Conservation (phyloP, 345 rosid species). For the Eucalyptus regnans region DNA sequence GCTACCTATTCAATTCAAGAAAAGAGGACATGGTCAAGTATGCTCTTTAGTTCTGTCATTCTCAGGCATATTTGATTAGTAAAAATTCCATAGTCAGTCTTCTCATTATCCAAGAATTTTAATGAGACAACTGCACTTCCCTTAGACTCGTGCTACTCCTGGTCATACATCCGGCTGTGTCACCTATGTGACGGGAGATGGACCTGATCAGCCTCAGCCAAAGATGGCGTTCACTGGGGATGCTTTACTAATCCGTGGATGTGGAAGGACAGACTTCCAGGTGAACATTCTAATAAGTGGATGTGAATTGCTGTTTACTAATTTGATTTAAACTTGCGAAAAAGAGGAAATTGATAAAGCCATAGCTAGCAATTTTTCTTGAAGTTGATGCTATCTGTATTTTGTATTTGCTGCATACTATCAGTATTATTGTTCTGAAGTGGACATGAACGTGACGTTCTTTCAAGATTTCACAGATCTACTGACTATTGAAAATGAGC, state of each 20-base stretch:
- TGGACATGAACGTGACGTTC: neutral
- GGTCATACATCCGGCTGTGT: constrained; percentile 93
- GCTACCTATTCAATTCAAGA: neutral
- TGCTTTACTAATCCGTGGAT: constrained; percentile 79
- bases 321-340: neutral
- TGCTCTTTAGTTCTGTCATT: neutral
- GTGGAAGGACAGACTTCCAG: constrained; percentile 99
- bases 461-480: neutral
- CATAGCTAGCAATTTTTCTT: neutral
- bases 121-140: neutral
- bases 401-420: neutral
- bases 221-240: constrained; percentile 96
- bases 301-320: neutral
- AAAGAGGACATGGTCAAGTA: neutral
- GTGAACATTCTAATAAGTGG: constrained; percentile 6
- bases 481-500: neutral
- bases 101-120: neutral
- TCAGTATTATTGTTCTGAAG: neutral
- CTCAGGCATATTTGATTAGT: neutral
- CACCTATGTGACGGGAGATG: constrained; percentile 90
- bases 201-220: constrained; percentile 69
- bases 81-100: neutral
- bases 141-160: constrained; percentile 81
- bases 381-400: neutral
- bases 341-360: neutral